These are phyloP conservation scores for Excoecaria cochinchinensis DNA, from an alignment of 345 rosid species.

Conservation along the genomic window DNA sequence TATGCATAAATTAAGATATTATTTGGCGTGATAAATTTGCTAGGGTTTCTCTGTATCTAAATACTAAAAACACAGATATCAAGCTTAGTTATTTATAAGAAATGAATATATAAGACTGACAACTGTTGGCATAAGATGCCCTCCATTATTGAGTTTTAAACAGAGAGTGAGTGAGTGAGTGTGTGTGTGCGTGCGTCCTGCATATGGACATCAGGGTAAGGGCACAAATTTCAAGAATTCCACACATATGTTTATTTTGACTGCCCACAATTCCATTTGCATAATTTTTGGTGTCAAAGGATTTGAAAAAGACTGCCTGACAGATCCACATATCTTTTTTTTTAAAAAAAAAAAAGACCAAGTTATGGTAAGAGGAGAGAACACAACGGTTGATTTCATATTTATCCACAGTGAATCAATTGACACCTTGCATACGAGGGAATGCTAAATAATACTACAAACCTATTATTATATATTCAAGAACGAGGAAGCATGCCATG, in stretches of 20 bases:
- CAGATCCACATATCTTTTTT: not conserved
- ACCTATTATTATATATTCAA: not conserved
- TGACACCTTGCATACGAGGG: not conserved
- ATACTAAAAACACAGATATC: constrained; percentile 1
- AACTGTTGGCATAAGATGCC: constrained; percentile 28
- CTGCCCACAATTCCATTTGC: constrained; percentile 23
- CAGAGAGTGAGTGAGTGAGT: not conserved
- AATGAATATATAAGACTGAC: not conserved
- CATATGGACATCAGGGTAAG: constrained; percentile 3
- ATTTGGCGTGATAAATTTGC: not conserved
- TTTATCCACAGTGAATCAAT: not conserved
- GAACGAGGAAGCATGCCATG: constrained; percentile 1
- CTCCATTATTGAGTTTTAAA: constrained; percentile 23
- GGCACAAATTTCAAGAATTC: constrained; percentile 11
- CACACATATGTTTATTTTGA: constrained; percentile 4
- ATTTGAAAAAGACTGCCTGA: not conserved
- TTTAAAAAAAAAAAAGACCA: not conserved
- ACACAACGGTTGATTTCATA: not conserved
- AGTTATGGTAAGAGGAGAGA: not conserved
- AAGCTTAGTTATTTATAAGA: not conserved
- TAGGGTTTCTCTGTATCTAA: constrained; percentile 6
- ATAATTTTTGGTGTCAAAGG: constrained; percentile 10
- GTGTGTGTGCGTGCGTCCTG: not conserved
- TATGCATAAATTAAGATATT: not conserved
- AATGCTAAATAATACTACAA: not conserved